Base-by-base conservation (phyloP, 345 rosid genomes). In the Rhodamnia rubescens region DNA sequence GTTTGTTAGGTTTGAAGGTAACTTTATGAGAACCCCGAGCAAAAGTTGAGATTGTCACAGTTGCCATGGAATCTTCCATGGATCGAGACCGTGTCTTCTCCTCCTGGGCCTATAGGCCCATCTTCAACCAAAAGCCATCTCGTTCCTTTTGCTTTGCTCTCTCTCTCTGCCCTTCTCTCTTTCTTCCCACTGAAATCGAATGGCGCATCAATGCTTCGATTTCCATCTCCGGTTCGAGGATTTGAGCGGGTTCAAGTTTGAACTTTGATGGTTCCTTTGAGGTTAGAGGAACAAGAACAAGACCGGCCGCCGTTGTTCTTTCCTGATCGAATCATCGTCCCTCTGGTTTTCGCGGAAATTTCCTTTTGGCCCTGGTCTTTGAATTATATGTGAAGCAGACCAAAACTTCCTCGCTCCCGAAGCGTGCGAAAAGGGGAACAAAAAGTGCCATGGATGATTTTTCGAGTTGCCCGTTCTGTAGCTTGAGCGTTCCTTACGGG, bases 401-500 rank as follows among this genome's bases (percentile, higher is more conserved):
- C 80, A 36, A 42, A 36, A 69, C 26, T 36, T 69, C 80, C 80
- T 18, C 80, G 80, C 80, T 36, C 47, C 10, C 47, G 80, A 18
- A 11, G 80, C 24, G 80, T 9, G 80, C 80, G 80, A 27, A 61
- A 29, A 64, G 75, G 26, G 27, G 64, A 15, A 69, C 18, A 18
- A 10, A 20, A 69, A 36, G 80, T 40, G 47, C 47, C 47, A 69
- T 69, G 80, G 80, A 32, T 21, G 85, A 87, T 53, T 89, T 90
- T 9, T 75, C 86, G 85, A 59, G 53, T 59, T 95, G 98, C 88
- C 96, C 97, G 2, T 74, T 95, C 53, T 95, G 96, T 89, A 84
- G 91, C 81, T 89, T 87, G 9, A 85, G 75, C 81, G 84, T 93
- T 87, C 93, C 93, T 15, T 84, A 59, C 36, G 82, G 89, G 47